phyloP scores from a whole-genome alignment of 108 stramenopile genomes.

The Parietichytrium sp. region DNA sequence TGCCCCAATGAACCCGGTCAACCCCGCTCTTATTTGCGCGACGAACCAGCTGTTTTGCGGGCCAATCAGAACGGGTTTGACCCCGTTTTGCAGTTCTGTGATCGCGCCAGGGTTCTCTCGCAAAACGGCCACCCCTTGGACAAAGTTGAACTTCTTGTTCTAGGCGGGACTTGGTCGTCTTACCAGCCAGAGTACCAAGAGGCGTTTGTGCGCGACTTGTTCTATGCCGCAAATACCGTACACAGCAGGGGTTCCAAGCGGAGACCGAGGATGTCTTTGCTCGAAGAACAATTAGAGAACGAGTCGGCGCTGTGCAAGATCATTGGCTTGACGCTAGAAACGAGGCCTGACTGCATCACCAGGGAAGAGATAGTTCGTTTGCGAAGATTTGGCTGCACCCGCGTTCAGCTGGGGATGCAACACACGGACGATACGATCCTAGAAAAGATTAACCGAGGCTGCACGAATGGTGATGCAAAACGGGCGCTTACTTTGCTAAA shows the following conservation, averaged over 20 bases:
- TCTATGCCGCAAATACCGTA: constrained; percentile 55
- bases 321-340: constrained; percentile 92
- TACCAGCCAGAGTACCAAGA: constrained; percentile 54
- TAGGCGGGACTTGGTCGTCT: constrained; percentile 82
- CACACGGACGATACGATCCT: constrained; percentile 85
- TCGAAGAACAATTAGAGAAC: constrained; percentile 48
- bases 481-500: constrained; percentile 89
- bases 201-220: constrained; percentile 50
- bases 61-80: constrained; percentile 53
- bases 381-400: constrained; percentile 92
- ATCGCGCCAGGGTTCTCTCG: constrained; percentile 32
- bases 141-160: constrained; percentile 93
- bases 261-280: constrained; percentile 5
- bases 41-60: constrained; percentile 53
- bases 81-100: constrained; percentile 50
- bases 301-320: constrained; percentile 49
- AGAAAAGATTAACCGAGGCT: constrained; percentile 89
- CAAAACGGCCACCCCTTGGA: constrained; percentile 80
- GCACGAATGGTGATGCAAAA: constrained; percentile 82
- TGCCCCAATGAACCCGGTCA: constrained; percentile 56
- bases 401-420: constrained; percentile 97
- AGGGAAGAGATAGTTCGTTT: constrained; percentile 54
- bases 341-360: constrained; percentile 74
- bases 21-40: constrained; percentile 54
- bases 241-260: constrained; percentile 38